A percentile compares a stretch with the other conserved stretches of the same genome.
Conservation (phyloP, 495 filamentous ascomycete genomes). For the Neurospora sp. region DNA sequence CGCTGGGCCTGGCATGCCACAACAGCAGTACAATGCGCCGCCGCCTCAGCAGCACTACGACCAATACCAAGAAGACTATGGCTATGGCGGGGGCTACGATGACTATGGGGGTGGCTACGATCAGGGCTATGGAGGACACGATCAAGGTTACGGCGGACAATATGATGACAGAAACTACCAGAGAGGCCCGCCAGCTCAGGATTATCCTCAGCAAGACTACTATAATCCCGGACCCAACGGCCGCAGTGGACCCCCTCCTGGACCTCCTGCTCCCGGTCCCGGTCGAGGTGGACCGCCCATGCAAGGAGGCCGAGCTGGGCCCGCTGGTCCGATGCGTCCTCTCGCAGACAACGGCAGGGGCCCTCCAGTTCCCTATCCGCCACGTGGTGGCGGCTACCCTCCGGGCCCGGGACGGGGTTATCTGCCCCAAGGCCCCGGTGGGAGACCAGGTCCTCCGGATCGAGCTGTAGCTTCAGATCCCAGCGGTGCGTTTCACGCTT, state of each 20-base stretch:
- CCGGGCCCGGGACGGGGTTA: slow-evolving; percentile 30
- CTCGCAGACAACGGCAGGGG: slow-evolving; percentile 18
- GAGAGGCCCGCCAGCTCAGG: slow-evolving; percentile 37
- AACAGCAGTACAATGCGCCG: slow-evolving; percentile 41
- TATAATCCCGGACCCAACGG: slow-evolving; percentile 32
- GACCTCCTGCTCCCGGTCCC: slow-evolving; percentile 7
- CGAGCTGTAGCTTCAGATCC: slow-evolving; percentile 23
- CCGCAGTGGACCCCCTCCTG: slow-evolving; percentile 16
- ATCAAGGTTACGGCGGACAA: slow-evolving; percentile 5
- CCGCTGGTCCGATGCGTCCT: slow-evolving; percentile 32
- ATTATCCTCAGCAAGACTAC: slow-evolving; percentile 44
- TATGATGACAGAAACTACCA: slow-evolving; percentile 43
- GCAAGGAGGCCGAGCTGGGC: slow-evolving; percentile 29
- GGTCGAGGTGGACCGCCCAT: slow-evolving; percentile 31
- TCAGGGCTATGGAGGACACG: slow-evolving; percentile 29
- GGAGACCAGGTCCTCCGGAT: slow-evolving; percentile 28
- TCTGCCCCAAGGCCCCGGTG: slow-evolving; percentile 28
- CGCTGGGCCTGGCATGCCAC: slow-evolving; percentile 22
- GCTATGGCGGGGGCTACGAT: slow-evolving; percentile 42
- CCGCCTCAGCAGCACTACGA: slow-evolving; percentile 38
- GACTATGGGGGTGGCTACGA: slow-evolving; percentile 37
- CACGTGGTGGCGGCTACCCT: slow-evolving; percentile 22
- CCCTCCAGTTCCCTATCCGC: slow-evolving; percentile 25
- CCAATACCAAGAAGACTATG: slow-evolving; percentile 41
- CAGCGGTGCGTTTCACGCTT: slow-evolving; percentile 19